A percentile compares a stretch with the other conserved stretches of the same genome.
These are phyloP conservation scores for Penicillium thymicola DNA, from an alignment of 2,329 filamentous ascomycete species.

Conservation along the genomic window DNA sequence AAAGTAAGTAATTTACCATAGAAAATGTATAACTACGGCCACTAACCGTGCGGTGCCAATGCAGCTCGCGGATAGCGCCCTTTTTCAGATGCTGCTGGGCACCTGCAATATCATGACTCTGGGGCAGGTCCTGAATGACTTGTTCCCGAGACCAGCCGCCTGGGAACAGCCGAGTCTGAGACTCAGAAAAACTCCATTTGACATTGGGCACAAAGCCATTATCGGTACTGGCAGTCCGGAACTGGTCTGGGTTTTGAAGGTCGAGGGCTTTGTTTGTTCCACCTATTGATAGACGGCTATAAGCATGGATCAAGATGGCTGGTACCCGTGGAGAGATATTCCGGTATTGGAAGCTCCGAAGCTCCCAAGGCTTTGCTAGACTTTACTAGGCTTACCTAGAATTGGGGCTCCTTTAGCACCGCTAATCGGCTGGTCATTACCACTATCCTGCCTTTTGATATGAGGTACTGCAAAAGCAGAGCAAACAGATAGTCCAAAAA, in stretches of 20 bases:
- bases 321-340: no score
- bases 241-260: conserved; percentile 61
- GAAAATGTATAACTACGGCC: background rate
- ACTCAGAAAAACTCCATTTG: conserved; percentile 69
- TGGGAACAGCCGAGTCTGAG: conserved; percentile 58
- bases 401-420: conserved; percentile 59
- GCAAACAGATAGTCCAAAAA: conserved; percentile 17
- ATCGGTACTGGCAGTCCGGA: conserved; percentile 61
- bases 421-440: conserved; percentile 54
- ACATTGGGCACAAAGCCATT: conserved; percentile 63
- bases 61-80: conserved; percentile 63
- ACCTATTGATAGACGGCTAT: conserved; percentile 42
- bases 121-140: conserved; percentile 63
- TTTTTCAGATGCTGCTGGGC: conserved; percentile 67
- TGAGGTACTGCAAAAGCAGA: conserved; percentile 18
- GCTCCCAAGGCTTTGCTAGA: background rate
- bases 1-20: background rate
- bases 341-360: background rate
- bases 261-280: conserved; percentile 63
- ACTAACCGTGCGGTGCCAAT: conserved; percentile 65
- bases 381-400: conserved; percentile 45
- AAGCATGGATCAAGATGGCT: background rate
- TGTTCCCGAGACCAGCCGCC: conserved; percentile 67
- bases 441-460: conserved; percentile 39
- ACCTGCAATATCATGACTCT: conserved; percentile 63